These are phyloP conservation scores for Lecanicillium sp. DNA, from an alignment of 2,329 filamentous ascomycete species.

Conservation along the genomic window DNA sequence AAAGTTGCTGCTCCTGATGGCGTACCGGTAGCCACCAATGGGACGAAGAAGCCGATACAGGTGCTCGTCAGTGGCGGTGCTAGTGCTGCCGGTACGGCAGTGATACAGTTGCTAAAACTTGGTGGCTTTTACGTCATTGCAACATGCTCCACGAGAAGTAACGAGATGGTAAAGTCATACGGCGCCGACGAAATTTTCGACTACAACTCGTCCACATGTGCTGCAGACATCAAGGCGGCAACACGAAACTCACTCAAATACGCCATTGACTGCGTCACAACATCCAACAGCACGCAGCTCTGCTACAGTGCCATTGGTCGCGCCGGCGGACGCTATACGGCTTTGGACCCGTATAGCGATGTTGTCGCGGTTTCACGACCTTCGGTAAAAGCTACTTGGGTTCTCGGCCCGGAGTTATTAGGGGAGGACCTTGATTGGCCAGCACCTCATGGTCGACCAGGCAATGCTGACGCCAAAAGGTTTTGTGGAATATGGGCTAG, in stretches of 20 bases:
- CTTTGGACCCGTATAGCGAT: slow-evolving; percentile 24
- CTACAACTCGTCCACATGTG: slow-evolving; percentile 28
- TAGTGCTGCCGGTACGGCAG: slow-evolving; percentile 13
- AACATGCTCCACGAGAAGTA: slow-evolving; percentile 35
- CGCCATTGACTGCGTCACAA: slow-evolving; percentile 35
- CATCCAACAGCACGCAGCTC: slow-evolving; percentile 21
- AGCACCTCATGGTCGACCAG: slow-evolving; percentile 12
- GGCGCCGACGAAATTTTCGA: slow-evolving; percentile 40
- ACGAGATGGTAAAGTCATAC: slow-evolving; percentile 27
- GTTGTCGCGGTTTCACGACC: slow-evolving; percentile 1
- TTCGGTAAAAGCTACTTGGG: slow-evolving; percentile 18
- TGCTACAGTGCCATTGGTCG: slow-evolving; percentile 30
- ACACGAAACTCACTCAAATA: slow-evolving; percentile 28
- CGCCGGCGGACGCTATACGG: slow-evolving; percentile 29
- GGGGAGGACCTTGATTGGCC: slow-evolving; percentile 16
- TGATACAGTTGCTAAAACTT: slow-evolving; percentile 17
- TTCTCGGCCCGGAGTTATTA: slow-evolving; percentile 19
- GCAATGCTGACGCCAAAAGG: slow-evolving; percentile 5
- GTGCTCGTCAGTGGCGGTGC: slow-evolving; percentile 16
- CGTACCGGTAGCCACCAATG: too few relatives aligned
- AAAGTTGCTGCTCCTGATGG: too few relatives aligned
- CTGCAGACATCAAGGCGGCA: slow-evolving; percentile 24
- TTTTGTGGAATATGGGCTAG: slow-evolving; percentile 8
- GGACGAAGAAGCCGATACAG: slow-evolving; percentile 2
- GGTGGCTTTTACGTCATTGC: slow-evolving; percentile 23